These are phyloP conservation scores for Capronia coronata DNA, from an alignment of 2,329 filamentous ascomycete genomes.

Conservation along the genomic window DNA sequence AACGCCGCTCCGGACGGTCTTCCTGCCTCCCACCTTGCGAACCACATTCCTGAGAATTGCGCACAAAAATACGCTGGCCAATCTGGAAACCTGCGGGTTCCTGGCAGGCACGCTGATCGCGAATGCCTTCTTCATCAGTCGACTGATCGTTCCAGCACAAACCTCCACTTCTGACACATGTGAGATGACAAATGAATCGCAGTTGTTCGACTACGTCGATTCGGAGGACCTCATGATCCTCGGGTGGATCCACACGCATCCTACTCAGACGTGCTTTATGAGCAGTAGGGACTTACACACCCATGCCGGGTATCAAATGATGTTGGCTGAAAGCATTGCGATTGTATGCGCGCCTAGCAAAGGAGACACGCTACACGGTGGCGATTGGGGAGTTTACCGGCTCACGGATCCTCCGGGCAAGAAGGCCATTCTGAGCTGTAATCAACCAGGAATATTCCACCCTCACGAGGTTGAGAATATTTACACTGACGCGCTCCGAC, in stretches of 20 bases:
- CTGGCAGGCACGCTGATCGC: constrained; percentile 85
- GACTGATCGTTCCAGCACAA: constrained; percentile 85
- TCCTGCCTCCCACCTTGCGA: constrained; percentile 72
- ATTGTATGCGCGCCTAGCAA: constrained; percentile 90
- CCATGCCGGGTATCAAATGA: constrained; percentile 87
- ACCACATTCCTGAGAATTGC: constrained; percentile 68
- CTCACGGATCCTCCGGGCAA: constrained; percentile 89
- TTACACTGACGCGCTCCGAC: constrained; percentile 67
- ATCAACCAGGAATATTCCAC: constrained; percentile 74
- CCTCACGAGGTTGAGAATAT: constrained; percentile 64
- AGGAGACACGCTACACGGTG: constrained; percentile 28
- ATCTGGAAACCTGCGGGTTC: constrained; percentile 92
- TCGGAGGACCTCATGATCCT: constrained; percentile 68
- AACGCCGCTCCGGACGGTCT: constrained; percentile 75
- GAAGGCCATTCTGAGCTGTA: constrained; percentile 74
- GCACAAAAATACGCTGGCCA: constrained; percentile 65
- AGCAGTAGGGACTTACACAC: constrained; percentile 90
- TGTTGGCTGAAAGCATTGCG: constrained; percentile 92
- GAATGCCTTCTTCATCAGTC: constrained; percentile 86
- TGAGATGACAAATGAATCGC: constrained; percentile 80
- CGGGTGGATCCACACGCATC: constrained; percentile 98
- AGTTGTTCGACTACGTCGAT: constrained; percentile 84
- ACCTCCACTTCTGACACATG: constrained; percentile 87
- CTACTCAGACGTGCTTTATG: constrained; percentile 96
- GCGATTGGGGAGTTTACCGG: constrained; percentile 82